A percentile compares a stretch with the other conserved stretches of the same genome.
Conservation (phyloP, 345 rosid genomes). For the Salix suchowensis region DNA sequence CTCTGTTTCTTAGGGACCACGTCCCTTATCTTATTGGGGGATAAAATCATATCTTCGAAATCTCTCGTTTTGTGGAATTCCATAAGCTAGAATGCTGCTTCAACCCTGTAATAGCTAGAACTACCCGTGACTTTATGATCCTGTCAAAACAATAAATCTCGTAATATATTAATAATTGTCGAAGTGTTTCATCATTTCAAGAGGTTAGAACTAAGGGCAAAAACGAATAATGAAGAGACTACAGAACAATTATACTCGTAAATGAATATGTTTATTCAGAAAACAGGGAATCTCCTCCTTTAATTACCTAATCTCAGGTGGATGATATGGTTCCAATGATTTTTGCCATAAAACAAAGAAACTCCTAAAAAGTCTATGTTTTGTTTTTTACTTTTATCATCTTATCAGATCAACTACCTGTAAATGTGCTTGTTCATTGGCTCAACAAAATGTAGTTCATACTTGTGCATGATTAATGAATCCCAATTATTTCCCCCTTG, state of each 20-base stretch:
- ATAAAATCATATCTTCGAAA: too few relatives aligned
- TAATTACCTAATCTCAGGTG: neutral
- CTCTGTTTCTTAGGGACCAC: neutral
- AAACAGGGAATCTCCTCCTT: neutral
- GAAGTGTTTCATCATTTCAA: neutral
- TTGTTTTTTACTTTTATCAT: neutral
- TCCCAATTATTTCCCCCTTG: neutral
- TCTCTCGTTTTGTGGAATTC: too few relatives aligned
- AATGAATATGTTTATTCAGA: neutral
- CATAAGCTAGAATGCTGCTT: too few relatives aligned
- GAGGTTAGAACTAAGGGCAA: neutral
- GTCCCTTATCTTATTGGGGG: too few relatives aligned
- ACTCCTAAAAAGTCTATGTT: neutral
- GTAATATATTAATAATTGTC: neutral
- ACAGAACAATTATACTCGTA: neutral
- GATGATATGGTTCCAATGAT: neutral
- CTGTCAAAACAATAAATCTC: too few relatives aligned
- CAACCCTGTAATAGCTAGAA: too few relatives aligned
- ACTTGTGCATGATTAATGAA: neutral
- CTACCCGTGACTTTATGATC: too few relatives aligned
- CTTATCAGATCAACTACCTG: neutral
- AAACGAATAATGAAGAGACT: neutral
- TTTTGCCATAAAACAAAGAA: neutral
- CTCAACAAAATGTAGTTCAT: neutral
- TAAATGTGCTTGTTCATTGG: neutral